These are phyloP conservation scores for Phytophthora sansomeana DNA, from an alignment of 352 stramenopile species.

Conservation along the genomic window DNA sequence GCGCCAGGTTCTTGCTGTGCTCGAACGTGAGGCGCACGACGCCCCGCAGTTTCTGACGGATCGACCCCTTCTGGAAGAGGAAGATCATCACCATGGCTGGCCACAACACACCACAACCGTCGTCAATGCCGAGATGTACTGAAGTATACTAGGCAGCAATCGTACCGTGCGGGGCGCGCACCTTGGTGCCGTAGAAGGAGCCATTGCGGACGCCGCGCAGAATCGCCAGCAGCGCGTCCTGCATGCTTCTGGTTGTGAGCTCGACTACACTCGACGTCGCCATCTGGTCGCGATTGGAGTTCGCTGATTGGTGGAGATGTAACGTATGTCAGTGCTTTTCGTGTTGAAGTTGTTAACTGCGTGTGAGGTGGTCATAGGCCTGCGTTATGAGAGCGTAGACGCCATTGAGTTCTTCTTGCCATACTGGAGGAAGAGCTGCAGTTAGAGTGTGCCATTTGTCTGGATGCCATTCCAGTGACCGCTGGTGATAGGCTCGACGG, in stretches of 20 bases:
- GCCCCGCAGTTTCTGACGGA: conserved; percentile 76
- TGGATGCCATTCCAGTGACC: conserved; percentile 74
- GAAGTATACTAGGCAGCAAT: not conserved
- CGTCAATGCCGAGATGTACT: not conserved
- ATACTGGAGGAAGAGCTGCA: conserved; percentile 21
- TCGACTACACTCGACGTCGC: no score
- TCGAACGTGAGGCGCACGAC: conserved; percentile 87
- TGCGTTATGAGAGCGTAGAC: conserved; percentile 56
- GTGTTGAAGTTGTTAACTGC: conserved; percentile 37
- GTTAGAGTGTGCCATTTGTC: conserved; percentile 63
- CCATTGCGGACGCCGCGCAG: conserved; percentile 88
- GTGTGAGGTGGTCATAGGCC: conserved; percentile 56
- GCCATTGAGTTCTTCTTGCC: conserved; percentile 39
- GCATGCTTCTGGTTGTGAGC: conserved; percentile 32
- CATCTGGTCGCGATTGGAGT: conserved; percentile 3
- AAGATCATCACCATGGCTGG: conserved; percentile 92
- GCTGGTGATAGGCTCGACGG: conserved; percentile 64
- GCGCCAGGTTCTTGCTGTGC: conserved; percentile 88
- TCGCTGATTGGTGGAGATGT: conserved; percentile 21
- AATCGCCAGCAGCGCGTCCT: conserved; percentile 73
- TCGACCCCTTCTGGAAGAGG: conserved; percentile 84
- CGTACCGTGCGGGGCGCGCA: conserved; percentile 86
- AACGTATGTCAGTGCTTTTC: conserved; percentile 25
- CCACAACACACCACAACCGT: conserved; percentile 2
- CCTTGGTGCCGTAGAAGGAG: conserved; percentile 91